A percentile compares a stretch with the other conserved stretches of the same genome.
Evolutionary conservation across 2,329 filamentous ascomycete genomes (phyloP).

Genomic region (Venturia pyrina): DNA sequence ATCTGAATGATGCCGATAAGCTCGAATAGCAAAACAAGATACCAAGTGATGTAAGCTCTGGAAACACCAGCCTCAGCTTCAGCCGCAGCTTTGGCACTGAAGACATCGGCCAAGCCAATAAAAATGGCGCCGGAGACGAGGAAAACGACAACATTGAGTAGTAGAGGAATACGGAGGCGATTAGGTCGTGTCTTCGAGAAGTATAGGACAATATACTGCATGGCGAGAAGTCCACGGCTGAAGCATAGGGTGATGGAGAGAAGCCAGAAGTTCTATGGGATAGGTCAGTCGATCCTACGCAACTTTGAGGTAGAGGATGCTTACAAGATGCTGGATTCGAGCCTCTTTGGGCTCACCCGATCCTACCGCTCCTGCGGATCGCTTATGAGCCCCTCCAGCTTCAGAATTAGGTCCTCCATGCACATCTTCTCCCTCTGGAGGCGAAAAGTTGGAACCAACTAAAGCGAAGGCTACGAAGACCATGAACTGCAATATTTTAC

Average conservation of each 20-base stretch:
- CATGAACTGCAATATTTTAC: conserved; percentile 28
- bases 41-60: conserved; percentile 26
- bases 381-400: no score
- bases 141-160: background rate
- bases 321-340: background rate
- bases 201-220: background rate
- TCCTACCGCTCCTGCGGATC: background rate
- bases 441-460: conserved; percentile 27
- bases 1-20: conserved; percentile 41
- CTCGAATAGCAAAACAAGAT: conserved; percentile 41
- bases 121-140: background rate
- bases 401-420: no score
- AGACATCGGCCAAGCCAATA: background rate
- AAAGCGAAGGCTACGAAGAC: conserved; percentile 28
- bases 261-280: background rate
- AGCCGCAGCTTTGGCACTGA: background rate
- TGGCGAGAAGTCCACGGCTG: background rate
- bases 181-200: background rate
- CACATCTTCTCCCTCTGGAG: conserved; percentile 12
- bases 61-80: background rate
- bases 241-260: background rate
- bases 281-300: background rate
- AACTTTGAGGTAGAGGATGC: background rate
- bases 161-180: background rate
- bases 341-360: background rate